Evolutionary conservation across 371 early-diverging fungal genomes (phyloP), one percentile per base, ranked within the genome.

Genomic region (Rhizopus microsporus): DNA sequence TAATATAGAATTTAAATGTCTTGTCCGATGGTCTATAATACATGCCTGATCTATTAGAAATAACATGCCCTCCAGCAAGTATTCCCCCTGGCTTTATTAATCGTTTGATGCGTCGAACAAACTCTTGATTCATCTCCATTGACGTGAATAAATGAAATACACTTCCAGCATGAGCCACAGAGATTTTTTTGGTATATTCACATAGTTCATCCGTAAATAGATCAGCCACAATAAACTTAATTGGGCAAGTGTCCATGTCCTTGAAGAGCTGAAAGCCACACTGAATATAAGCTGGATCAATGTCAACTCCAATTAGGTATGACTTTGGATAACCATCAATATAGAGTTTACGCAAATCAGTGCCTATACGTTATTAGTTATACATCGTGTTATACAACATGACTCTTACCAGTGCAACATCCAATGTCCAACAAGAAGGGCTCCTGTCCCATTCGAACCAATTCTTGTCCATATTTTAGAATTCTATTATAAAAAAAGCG

Each of bases 381-480:
- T 35, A 12, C 31, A 16, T 7, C 17, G 8, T 37, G 39, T 46
- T 34, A 8, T 6, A 3, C 9, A 31, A 23, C 45, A 9, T 42
- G 7, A 45, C 31, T 44, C n/a, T 31, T 40, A 75, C 78, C 78
- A 60, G 75, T 64, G 16, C 79, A 78, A 55, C 75, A 78, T 15
- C 79, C 79, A 53, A 78, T 63, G 30, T 78, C 79, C 12, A 78
- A 40, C 30, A 78, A 61, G 39, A 59, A 45, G 32, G 75, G 73
- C 5, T 42, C 43, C 38, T 57, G 42, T 8, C 51, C 43, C 9
- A 44, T 34, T 46, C 56, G 45, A 9, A 48, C 13, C 3, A 51
- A n/a, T 40, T 16, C 34, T 42, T 68, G 61, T 13, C 55, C 71
- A 30, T 62, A 17, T 23, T 63, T 60, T 40, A 78, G 37, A 2